Conservation (phyloP, 148 eudicot species). For the Selenicereus undatus region DNA sequence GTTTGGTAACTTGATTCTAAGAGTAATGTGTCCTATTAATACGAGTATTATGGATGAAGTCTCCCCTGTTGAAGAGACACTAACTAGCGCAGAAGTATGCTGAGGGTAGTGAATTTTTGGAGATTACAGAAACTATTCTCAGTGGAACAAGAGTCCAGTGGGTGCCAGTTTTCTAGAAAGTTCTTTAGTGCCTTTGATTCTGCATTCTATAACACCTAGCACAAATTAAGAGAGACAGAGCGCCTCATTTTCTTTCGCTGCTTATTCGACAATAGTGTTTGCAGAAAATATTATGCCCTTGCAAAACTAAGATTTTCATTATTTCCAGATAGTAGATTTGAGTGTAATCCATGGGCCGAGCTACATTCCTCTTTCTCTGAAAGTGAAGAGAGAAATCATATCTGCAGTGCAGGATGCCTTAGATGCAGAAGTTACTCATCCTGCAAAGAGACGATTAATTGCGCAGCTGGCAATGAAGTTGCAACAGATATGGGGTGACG, state of each 20-base stretch:
- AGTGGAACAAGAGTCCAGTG: too few species aligned
- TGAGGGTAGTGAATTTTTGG: not conserved
- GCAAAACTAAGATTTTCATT: not conserved
- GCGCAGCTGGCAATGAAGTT: conserved; percentile 50
- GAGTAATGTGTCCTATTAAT: not conserved
- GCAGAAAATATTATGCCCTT: not conserved
- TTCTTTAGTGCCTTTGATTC: too few species aligned
- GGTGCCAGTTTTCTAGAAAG: too few species aligned
- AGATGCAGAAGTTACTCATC: conserved; percentile 45
- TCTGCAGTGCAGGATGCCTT: conserved; percentile 54
- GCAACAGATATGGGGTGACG: conserved; percentile 76
- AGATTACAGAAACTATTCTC: too few species aligned
- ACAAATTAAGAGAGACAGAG: not conserved
- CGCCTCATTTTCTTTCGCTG: not conserved
- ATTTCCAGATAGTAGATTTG: conserved; percentile 59
- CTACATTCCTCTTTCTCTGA: conserved; percentile 51
- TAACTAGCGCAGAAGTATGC: not conserved
- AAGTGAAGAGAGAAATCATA: conserved; percentile 54
- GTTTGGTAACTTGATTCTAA: not conserved
- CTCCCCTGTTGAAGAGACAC: too few species aligned
- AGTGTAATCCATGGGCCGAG: conserved; percentile 58
- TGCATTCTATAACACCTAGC: not conserved
- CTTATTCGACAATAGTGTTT: not conserved
- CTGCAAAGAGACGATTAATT: conserved; percentile 54
- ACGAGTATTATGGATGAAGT: too few species aligned